phyloP scores from a whole-genome alignment of 2,329 filamentous ascomycete genomes.

The Pseudogymnoascus sp. region DNA sequence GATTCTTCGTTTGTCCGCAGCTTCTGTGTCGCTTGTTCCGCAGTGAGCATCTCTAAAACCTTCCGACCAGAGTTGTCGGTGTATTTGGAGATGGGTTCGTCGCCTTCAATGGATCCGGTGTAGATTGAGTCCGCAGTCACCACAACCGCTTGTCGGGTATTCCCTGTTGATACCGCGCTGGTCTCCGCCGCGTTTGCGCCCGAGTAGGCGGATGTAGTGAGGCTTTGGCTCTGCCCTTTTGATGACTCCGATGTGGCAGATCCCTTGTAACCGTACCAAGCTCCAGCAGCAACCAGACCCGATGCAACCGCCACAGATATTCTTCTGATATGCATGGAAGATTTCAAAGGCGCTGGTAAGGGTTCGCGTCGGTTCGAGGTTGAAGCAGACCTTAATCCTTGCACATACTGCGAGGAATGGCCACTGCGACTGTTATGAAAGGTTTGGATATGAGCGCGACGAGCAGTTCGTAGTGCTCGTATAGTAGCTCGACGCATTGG shows the following conservation, averaged over 20 bases:
- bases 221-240: constrained; percentile 23
- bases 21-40: constrained; percentile 87
- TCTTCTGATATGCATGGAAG: constrained; percentile 67
- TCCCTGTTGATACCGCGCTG: constrained; percentile 26
- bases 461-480: constrained; percentile 60
- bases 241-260: constrained; percentile 13
- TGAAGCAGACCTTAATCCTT: constrained; percentile 38
- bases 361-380: constrained; percentile 31
- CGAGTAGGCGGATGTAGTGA: constrained; percentile 21
- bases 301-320: constrained; percentile 60
- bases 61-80: constrained; percentile 76
- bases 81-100: constrained; percentile 80
- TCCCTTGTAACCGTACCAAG: constrained; percentile 64
- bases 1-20: constrained; percentile 85
- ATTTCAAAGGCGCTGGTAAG: constrained; percentile 28
- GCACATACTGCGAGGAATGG: constrained; percentile 34
- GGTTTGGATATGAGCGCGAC: constrained; percentile 54
- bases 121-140: constrained; percentile 88
- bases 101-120: constrained; percentile 75
- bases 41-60: constrained; percentile 91
- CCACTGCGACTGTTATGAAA: constrained; percentile 43
- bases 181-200: constrained; percentile 13
- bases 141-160: constrained; percentile 65
- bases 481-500: constrained; percentile 69
- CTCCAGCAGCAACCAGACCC: constrained; percentile 62